phyloP scores from a whole-genome alignment of 306 rosid species.

The Sesbania bispinosa region DNA sequence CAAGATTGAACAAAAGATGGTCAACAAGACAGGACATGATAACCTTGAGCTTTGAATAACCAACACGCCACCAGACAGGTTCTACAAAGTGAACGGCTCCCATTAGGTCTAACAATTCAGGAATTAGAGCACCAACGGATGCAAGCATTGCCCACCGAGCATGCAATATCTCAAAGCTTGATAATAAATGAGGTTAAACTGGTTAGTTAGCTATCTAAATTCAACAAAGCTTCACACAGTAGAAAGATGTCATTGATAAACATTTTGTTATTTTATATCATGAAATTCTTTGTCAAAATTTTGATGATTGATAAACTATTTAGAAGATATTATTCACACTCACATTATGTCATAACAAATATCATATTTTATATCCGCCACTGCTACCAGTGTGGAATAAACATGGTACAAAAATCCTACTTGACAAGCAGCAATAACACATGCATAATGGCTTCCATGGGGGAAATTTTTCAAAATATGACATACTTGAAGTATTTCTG shows the following conservation, averaged over 20 bases:
- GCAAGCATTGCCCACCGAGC: slow-evolving; percentile 99
- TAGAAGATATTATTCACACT: neutral
- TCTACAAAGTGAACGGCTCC: slow-evolving; percentile 89
- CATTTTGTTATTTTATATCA: neutral
- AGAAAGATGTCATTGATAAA: neutral
- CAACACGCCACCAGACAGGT: slow-evolving; percentile 99
- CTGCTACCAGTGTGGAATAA: neutral
- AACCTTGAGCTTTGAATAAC: slow-evolving; percentile 92
- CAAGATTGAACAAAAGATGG: neutral
- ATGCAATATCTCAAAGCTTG: slow-evolving; percentile 93
- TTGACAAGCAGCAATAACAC: slow-evolving; percentile 19
- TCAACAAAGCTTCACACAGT: slow-evolving; percentile 2
- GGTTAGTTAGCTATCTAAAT: slow-evolving; percentile 12
- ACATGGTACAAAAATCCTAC: neutral
- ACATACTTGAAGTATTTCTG: slow-evolving; percentile 78
- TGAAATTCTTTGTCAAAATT: neutral
- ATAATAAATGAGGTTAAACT: slow-evolving; percentile 23
- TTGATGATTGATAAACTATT: neutral
- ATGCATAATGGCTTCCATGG: neutral
- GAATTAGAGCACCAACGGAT: slow-evolving; percentile 76
- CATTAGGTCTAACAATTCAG: slow-evolving; percentile 65
- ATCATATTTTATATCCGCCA: too few species aligned
- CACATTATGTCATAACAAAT: neutral
- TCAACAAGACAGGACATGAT: neutral
- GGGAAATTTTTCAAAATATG: slow-evolving; percentile 1